Evolutionary conservation across 805 yeast species (phyloP).

Genomic region (Yueomyces sp.): DNA sequence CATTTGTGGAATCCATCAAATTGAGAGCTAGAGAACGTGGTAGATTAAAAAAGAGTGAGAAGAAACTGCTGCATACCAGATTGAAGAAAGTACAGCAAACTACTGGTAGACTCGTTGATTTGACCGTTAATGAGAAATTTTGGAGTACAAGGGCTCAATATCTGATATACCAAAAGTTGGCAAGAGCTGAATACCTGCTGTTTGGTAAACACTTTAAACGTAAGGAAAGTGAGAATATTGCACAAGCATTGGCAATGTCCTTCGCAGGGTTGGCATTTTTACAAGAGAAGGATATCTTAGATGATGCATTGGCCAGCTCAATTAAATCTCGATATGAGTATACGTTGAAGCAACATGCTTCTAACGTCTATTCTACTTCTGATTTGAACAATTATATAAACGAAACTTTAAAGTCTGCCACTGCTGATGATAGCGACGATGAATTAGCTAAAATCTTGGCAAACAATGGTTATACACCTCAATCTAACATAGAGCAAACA

Average conservation of each 20-base stretch:
- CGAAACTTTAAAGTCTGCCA: constrained; percentile 5
- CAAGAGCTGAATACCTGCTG: constrained; percentile 30
- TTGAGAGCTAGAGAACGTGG: constrained; percentile 21
- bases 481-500: constrained; percentile 4
- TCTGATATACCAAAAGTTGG: constrained; percentile 32
- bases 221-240: constrained; percentile 12
- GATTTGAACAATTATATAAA: constrained; percentile 15
- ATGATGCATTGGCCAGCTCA: constrained; percentile 9
- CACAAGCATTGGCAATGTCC: constrained; percentile 12
- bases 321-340: constrained; percentile 17
- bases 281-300: constrained; percentile 6
- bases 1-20: constrained; percentile 18
- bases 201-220: constrained; percentile 16
- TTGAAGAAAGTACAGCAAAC: constrained; percentile 47
- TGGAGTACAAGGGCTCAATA: constrained; percentile 25
- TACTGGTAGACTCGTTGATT: constrained; percentile 29
- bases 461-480: constrained; percentile 10
- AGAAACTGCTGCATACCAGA: constrained; percentile 45
- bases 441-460: constrained; percentile 29
- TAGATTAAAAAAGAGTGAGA: constrained; percentile 20
- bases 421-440: constrained; percentile 8
- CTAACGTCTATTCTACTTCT: constrained; percentile 9
- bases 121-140: constrained; percentile 29
- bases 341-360: constrained; percentile 17
- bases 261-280: constrained; percentile 16